Percentiles rank a stretch among this genome's conserved stretches.
These are phyloP conservation scores for Nepenthes mirabilis DNA, from an alignment of 148 eudicot species.

Conservation along the genomic window DNA sequence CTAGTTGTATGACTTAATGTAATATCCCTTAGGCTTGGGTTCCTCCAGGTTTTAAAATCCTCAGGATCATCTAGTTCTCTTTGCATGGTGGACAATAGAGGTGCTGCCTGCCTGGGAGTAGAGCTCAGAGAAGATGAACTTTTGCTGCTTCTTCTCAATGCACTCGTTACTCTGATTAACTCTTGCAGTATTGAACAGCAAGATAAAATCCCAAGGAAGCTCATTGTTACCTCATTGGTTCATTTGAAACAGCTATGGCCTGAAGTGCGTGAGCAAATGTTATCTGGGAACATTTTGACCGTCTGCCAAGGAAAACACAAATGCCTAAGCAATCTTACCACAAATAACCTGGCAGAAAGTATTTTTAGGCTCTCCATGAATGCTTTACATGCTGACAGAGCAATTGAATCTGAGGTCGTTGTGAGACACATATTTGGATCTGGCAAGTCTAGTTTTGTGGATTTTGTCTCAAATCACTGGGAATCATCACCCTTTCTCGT, in stretches of 20 bases:
- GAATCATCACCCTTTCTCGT: constrained; percentile 53
- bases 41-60: constrained; percentile 46
- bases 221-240: constrained; percentile 17
- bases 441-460: constrained; percentile 20
- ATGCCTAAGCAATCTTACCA: constrained; percentile 31
- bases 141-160: constrained; percentile 33
- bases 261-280: constrained; percentile 23
- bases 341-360: constrained; percentile 43
- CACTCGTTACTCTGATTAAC: constrained; percentile 45
- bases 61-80: constrained; percentile 18
- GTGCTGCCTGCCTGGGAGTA: constrained; percentile 20
- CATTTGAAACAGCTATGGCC: constrained; percentile 43
- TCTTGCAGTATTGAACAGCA: constrained; percentile 45
- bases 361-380: constrained; percentile 59
- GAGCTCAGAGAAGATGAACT: constrained; percentile 33
- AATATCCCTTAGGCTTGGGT: constrained; percentile 45
- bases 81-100: constrained; percentile 13
- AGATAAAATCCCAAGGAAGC: constrained; percentile 27
- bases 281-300: constrained; percentile 14
- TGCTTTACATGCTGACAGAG: constrained; percentile 8
- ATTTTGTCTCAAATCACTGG: constrained; percentile 52
- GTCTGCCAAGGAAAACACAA: constrained; percentile 9
- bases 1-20: background rate
- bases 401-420: constrained; percentile 16
- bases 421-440: constrained; percentile 33